These are phyloP conservation scores for Gynandropsis gynandra DNA, from an alignment of 345 rosid species.

Conservation along the genomic window DNA sequence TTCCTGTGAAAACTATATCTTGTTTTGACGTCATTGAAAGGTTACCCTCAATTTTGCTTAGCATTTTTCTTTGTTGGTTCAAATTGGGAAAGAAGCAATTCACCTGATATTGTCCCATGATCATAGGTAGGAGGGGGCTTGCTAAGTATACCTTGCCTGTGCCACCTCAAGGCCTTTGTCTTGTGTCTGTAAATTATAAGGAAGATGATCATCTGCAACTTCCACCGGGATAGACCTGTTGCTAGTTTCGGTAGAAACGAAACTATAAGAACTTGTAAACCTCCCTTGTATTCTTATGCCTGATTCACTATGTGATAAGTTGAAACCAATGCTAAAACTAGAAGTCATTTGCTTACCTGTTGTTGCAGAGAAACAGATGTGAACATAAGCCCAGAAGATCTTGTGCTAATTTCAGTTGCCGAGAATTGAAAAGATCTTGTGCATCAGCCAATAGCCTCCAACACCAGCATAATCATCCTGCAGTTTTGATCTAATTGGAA, in stretches of 20 bases:
- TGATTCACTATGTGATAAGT: too few species aligned
- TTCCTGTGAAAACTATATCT: conserved; percentile 65
- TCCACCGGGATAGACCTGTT: conserved; percentile 49
- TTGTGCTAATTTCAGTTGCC: too few species aligned
- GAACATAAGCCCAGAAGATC: too few species aligned
- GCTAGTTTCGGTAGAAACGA: too few species aligned
- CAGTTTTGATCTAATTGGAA: too few species aligned
- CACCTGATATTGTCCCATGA: conserved; percentile 64
- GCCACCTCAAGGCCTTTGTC: conserved; percentile 87
- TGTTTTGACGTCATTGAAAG: conserved; percentile 56
- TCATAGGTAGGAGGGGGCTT: conserved; percentile 67
- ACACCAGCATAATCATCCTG: too few species aligned
- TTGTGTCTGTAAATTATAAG: conserved; percentile 50
- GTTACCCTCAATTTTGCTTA: conserved; percentile 36
- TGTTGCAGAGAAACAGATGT: too few species aligned
- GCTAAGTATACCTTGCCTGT: conserved; percentile 59
- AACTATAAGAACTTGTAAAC: conserved; percentile 62
- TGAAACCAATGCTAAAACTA: too few species aligned
- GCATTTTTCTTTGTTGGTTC: conserved; percentile 22
- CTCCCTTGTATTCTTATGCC: too few species aligned
- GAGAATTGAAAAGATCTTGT: too few species aligned
- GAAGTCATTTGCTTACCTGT: too few species aligned
- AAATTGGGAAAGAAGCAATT: conserved; percentile 75
- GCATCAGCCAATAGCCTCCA: too few species aligned
- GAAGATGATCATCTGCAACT: conserved; percentile 57